Conservation (phyloP, 2,329 filamentous ascomycete genomes). For the Rachicladosporium sp. region DNA sequence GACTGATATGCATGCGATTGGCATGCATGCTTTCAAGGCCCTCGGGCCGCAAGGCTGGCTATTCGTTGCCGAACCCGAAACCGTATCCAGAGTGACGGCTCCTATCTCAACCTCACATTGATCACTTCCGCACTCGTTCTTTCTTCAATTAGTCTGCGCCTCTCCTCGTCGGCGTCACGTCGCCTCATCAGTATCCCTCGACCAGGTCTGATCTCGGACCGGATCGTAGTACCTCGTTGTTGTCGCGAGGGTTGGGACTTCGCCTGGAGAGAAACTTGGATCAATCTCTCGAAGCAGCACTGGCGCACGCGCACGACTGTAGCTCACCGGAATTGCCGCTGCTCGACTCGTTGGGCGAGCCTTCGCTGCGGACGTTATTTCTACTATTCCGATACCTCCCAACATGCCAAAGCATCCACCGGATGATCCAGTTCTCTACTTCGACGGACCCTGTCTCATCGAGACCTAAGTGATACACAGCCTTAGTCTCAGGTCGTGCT, state of each 20-base stretch:
- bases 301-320: neutral
- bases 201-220: slow-evolving; percentile 1
- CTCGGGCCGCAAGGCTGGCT: too few relatives aligned
- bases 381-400: slow-evolving; percentile 36
- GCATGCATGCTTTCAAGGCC: too few relatives aligned
- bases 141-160: too few relatives aligned
- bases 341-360: slow-evolving; percentile 9
- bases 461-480: slow-evolving; percentile 31
- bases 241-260: slow-evolving; percentile 1
- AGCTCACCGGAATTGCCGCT: neutral
- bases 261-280: neutral
- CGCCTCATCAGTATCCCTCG: too few relatives aligned
- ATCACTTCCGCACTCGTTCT: too few relatives aligned
- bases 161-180: too few relatives aligned
- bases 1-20: too few relatives aligned
- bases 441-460: slow-evolving; percentile 26
- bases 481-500: slow-evolving; percentile 27
- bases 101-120: too few relatives aligned
- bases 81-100: too few relatives aligned
- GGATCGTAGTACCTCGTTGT: slow-evolving; percentile 2
- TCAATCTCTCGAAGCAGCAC: neutral
- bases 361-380: slow-evolving; percentile 20
- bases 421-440: slow-evolving; percentile 39
- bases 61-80: too few relatives aligned
- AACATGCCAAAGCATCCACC: slow-evolving; percentile 41